These are phyloP conservation scores for Pelargonium myrrhifolium DNA, from an alignment of 441 rosid species.

Conservation along the genomic window DNA sequence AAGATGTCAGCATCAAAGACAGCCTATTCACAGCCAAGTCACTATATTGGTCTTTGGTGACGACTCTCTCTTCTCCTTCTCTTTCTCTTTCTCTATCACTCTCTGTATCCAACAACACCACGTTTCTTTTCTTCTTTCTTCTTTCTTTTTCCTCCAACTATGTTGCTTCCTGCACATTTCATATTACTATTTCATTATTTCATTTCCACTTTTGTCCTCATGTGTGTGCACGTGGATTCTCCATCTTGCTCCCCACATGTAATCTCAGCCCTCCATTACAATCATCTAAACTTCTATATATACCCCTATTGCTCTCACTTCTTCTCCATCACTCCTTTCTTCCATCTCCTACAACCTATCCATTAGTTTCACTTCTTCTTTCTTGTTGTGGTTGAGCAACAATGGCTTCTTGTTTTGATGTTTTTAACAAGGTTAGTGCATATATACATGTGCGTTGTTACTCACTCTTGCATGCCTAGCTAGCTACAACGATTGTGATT, in stretches of 20 bases:
- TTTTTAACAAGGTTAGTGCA: neutral
- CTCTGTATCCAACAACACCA: neutral
- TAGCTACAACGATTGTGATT: too few relatives aligned
- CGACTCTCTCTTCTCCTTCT: neutral
- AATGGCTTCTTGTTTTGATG: neutral
- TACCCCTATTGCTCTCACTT: neutral
- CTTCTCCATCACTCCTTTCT: neutral
- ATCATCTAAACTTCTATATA: neutral
- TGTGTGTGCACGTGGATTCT: too few relatives aligned
- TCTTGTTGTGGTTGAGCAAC: too few relatives aligned
- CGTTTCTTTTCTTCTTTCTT: neutral
- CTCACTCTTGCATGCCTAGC: too few relatives aligned
- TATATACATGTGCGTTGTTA: too few relatives aligned
- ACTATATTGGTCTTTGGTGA: neutral
- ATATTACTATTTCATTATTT: too few relatives aligned
- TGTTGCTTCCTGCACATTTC: neutral
- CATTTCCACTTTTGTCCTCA: too few relatives aligned
- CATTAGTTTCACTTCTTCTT: too few relatives aligned
- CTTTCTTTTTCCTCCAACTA: neutral
- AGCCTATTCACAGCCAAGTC: neutral
- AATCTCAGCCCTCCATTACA: neutral
- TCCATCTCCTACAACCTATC: neutral
- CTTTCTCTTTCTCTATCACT: too few relatives aligned
- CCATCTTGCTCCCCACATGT: neutral
- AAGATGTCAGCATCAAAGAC: neutral